Conservation (phyloP, 208 protist genomes). For the Herpetomonas samuelpessoai region DNA sequence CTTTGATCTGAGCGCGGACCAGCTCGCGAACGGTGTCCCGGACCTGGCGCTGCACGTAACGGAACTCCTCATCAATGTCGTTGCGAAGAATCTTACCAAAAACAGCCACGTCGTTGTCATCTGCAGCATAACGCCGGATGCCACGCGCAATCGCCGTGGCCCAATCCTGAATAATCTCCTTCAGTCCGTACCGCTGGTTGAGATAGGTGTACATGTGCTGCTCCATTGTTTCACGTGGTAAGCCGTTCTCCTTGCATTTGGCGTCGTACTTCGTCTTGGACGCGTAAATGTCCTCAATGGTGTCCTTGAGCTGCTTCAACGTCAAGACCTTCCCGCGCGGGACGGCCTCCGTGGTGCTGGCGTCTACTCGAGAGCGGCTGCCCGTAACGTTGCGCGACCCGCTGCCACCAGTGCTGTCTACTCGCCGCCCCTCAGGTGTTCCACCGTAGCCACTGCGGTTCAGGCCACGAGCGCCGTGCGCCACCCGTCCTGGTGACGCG, state of each 20-base stretch:
- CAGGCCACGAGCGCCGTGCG: not conserved
- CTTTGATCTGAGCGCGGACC: constrained; percentile 63
- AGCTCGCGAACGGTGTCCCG: constrained; percentile 82
- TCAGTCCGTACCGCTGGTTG: constrained; percentile 88
- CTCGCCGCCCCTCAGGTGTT: not conserved
- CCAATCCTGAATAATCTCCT: constrained; percentile 83
- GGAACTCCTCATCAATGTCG: constrained; percentile 92
- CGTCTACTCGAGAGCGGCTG: constrained; percentile 7
- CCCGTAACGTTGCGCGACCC: not conserved
- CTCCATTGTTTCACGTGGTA: constrained; percentile 91
- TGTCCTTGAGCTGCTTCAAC: constrained; percentile 72
- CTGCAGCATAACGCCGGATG: constrained; percentile 55
- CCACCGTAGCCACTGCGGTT: too few species aligned
- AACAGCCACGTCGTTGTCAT: constrained; percentile 89
- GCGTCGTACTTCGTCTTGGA: constrained; percentile 88
- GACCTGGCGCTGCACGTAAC: constrained; percentile 83
- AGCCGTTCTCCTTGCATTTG: constrained; percentile 64
- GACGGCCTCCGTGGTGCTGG: constrained; percentile 6
- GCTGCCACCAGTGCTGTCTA: not conserved
- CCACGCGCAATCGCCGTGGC: constrained; percentile 69
- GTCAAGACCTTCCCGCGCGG: constrained; percentile 51
- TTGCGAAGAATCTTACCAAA: constrained; percentile 91
- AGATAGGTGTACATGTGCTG: constrained; percentile 93
- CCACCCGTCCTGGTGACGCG: too few species aligned
- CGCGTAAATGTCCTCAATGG: constrained; percentile 87